A percentile compares a stretch with the other conserved stretches of the same genome.
These are phyloP conservation scores for Stentor coeruleus DNA, from an alignment of 73 alveolate species.

Conservation along the genomic window DNA sequence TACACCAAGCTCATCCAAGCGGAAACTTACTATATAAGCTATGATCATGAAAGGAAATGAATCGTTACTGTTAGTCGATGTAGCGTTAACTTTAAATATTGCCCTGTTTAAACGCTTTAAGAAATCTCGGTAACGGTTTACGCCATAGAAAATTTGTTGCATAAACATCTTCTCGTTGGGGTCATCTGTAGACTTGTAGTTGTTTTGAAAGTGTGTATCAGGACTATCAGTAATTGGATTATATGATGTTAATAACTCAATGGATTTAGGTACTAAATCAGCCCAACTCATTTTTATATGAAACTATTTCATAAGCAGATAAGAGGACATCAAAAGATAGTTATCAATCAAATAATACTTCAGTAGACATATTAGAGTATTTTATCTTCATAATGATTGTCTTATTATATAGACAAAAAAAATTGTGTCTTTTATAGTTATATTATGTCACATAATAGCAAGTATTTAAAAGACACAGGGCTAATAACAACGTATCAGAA, in stretches of 20 bases:
- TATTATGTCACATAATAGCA: background rate
- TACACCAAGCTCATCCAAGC: slow-evolving; percentile 81
- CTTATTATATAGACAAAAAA: no score
- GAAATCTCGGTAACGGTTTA: slow-evolving; percentile 78
- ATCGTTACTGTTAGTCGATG: slow-evolving; percentile 85
- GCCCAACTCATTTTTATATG: slow-evolving; percentile 79
- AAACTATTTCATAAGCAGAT: no score
- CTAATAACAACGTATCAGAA: background rate
- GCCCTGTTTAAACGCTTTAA: slow-evolving; percentile 64
- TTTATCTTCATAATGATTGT: no score
- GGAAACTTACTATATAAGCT: slow-evolving; percentile 74
- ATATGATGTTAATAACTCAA: slow-evolving; percentile 67
- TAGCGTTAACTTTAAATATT: slow-evolving; percentile 57
- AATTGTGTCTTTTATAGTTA: no score
- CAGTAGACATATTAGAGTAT: no score
- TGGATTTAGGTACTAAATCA: slow-evolving; percentile 73
- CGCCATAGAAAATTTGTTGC: slow-evolving; percentile 89
- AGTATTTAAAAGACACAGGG: background rate
- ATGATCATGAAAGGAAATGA: slow-evolving; percentile 72
- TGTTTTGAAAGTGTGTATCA: slow-evolving; percentile 71
- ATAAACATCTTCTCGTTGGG: slow-evolving; percentile 70
- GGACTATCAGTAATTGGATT: slow-evolving; percentile 80
- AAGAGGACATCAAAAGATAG: no score
- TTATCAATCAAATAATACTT: no score
- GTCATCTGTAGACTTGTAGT: slow-evolving; percentile 40